Conservation (phyloP, 352 stramenopile genomes). For the Phytophthora sansomeana region DNA sequence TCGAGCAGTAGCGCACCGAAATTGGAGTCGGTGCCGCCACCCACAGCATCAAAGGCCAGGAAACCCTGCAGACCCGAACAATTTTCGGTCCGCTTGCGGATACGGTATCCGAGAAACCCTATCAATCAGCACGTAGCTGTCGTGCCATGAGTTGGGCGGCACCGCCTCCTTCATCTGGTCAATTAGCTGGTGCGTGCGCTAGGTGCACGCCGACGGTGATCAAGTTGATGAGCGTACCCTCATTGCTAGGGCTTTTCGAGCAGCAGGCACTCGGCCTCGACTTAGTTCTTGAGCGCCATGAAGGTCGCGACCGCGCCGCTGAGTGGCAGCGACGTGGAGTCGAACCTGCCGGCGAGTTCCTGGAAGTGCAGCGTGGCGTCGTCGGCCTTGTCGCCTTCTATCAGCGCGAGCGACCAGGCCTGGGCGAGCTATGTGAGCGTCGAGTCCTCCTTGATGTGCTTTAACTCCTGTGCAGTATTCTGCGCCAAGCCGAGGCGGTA, state of each 20-base stretch:
- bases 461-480: constrained; percentile 92
- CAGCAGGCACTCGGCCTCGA: constrained; percentile 90
- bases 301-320: constrained; percentile 93
- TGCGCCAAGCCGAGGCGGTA: too few relatives aligned
- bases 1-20: constrained; percentile 4
- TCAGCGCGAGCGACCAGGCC: constrained; percentile 89
- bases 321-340: constrained; percentile 90
- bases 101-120: too few relatives aligned
- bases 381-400: constrained; percentile 82
- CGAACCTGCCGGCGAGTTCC: constrained; percentile 97
- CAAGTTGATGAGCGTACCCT: constrained; percentile 96
- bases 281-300: constrained; percentile 93
- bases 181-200: constrained; percentile 80
- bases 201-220: constrained; percentile 92
- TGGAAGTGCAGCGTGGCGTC: constrained; percentile 94
- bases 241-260: constrained; percentile 87
- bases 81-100: constrained; percentile 95
- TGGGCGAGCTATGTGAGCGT: constrained; percentile 95
- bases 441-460: constrained; percentile 95
- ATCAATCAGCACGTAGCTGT: constrained; percentile 78
- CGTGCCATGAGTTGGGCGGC: constrained; percentile 69
- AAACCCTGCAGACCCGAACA: constrained; percentile 98
- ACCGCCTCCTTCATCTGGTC: constrained; percentile 83
- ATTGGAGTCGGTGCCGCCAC: constrained; percentile 12
- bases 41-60: constrained; percentile 41